A percentile compares a stretch with the other conserved stretches of the same genome.
Conservation (phyloP, 2,329 filamentous ascomycete species). For the Cordyceps militaris region DNA sequence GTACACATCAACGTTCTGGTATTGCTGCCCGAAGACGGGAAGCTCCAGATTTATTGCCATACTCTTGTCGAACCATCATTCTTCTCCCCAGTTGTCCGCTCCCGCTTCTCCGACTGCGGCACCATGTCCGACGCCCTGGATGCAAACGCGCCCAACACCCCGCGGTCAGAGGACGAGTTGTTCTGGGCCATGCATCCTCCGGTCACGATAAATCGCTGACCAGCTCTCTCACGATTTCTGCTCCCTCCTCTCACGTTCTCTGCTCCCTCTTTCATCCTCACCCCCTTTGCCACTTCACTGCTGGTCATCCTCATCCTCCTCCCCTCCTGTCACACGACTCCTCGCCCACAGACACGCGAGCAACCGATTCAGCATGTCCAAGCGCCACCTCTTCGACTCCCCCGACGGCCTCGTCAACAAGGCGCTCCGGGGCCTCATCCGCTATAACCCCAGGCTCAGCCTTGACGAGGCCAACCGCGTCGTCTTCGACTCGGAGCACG, state of each 20-base stretch:
- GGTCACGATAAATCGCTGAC: conserved; percentile 6
- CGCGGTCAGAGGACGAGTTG: background rate
- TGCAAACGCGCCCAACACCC: conserved; percentile 3
- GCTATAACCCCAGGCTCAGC: conserved; percentile 45
- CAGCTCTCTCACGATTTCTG: background rate
- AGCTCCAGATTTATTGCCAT: conserved; percentile 8
- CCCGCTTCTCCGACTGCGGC: conserved; percentile 6
- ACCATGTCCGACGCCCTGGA: background rate
- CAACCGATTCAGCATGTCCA: conserved; percentile 36
- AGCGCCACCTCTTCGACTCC: conserved; percentile 45
- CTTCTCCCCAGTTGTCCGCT: background rate
- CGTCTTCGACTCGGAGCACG: conserved; percentile 40
- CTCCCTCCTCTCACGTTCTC: too few species aligned
- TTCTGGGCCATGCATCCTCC: background rate
- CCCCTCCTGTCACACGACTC: conserved; percentile 6
- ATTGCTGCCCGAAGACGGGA: background rate
- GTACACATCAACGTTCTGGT: background rate
- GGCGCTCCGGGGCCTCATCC: conserved; percentile 41
- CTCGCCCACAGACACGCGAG: conserved; percentile 5
- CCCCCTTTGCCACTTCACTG: background rate
- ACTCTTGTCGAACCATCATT: background rate
- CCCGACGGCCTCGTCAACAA: conserved; percentile 48
- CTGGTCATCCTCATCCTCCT: background rate
- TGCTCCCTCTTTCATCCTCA: background rate
- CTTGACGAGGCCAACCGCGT: conserved; percentile 46